Base-by-base conservation (phyloP, 2,329 filamentous ascomycete species). In the Bipolaris gigantea region DNA sequence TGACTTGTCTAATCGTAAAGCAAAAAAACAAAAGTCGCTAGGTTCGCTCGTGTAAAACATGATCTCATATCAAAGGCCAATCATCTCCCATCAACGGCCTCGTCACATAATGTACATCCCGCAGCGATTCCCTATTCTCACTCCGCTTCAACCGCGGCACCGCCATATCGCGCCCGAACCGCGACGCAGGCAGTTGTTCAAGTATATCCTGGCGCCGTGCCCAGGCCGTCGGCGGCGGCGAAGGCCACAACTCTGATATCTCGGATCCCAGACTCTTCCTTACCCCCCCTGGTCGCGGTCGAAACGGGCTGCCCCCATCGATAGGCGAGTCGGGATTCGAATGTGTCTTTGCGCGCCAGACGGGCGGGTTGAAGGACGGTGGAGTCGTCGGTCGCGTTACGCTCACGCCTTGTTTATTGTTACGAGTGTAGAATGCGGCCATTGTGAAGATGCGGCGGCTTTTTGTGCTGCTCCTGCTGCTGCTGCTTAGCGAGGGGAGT, bases 271-370 rank as follows among this genome's bases (percentile, higher is more conserved):
- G n/a, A 34, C 60, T 64, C 40, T 57, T 64, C 35, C 59, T 41
- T 8, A 67, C 67, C 33, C 67, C 60, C 11, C 63, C 65, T n/a
- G 62, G 63, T 50, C 66, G 72, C 16, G 70, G 48, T 8, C 63
- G 63, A 38, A 71, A 71, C 10, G 70, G 68, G 38, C 62, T 69
- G 2, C 56, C 57, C 15, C 59, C 56, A 45, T 71, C 69, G 27
- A 73, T 67, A 6, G 69, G 69, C 13, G 63, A 67, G 19, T 70
- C 68, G 19, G 36, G 41, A 16, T 49, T 38, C 9, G 42, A 55
- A 21, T 30, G 10, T 30, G 27, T 30, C 13, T 30, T 30, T 30
- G 27, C 27, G 10, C 27, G 27, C 27, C 4, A 10, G 27, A 30
- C 10, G 4, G 27, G 27, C 4, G 27, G 13, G 27, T 30, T 30